Evolutionary conservation across 2,329 filamentous ascomycete species (phyloP).

Genomic region (Spiromastix sp.): DNA sequence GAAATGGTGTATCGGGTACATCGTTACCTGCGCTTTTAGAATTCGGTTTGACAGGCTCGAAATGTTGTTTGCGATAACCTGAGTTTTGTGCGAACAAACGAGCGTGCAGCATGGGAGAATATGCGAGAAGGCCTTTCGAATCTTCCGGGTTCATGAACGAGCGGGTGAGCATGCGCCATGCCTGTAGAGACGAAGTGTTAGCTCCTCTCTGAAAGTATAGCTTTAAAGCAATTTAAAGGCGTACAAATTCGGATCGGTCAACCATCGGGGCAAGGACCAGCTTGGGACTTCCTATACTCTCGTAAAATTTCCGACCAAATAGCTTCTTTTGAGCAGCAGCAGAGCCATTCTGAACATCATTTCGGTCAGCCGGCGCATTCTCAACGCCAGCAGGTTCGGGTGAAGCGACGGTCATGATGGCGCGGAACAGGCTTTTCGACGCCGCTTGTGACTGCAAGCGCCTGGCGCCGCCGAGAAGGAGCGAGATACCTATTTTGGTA

Average conservation of each 20-base stretch:
- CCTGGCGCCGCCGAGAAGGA: too few relatives aligned
- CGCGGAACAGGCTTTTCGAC: too few relatives aligned
- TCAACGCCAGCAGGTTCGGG: too few relatives aligned
- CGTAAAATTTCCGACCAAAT: conserved; percentile 80
- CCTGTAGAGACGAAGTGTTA: conserved; percentile 52
- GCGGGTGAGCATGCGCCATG: conserved; percentile 92
- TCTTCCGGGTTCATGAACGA: conserved; percentile 69
- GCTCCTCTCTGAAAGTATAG: too few relatives aligned
- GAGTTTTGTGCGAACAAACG: conserved; percentile 70
- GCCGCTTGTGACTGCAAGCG: too few relatives aligned
- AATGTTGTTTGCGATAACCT: conserved; percentile 69
- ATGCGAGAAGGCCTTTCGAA: conserved; percentile 62
- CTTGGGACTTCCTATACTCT: conserved; percentile 87
- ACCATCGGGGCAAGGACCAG: conserved; percentile 94
- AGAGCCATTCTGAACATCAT: too few relatives aligned
- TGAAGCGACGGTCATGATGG: too few relatives aligned
- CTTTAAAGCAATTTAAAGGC: too few relatives aligned
- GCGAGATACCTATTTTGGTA: too few relatives aligned
- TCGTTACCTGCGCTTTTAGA: conserved; percentile 10
- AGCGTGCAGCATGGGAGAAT: conserved; percentile 94
- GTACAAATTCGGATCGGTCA: conserved; percentile 92
- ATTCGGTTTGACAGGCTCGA: conserved; percentile 52
- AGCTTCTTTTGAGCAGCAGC: conserved; percentile 46
- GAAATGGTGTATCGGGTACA: conserved; percentile 36
- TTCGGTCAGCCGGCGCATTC: too few relatives aligned